Evolutionary conservation across 2,329 filamentous ascomycete genomes (phyloP), one percentile per base, ranked within the genome.

Genomic region (Colletotrichum camelliae): DNA sequence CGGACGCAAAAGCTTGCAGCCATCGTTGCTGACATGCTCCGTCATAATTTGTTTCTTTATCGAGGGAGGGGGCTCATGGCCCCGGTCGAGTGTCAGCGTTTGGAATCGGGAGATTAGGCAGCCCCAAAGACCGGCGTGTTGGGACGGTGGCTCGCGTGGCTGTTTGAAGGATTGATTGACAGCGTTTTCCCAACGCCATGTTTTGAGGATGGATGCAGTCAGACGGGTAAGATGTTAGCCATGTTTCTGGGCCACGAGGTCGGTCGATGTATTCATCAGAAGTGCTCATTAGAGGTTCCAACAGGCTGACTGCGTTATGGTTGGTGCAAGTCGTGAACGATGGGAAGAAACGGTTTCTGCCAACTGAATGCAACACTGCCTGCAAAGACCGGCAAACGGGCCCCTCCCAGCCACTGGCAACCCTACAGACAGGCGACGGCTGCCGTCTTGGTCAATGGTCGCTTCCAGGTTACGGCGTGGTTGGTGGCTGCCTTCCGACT

Each of bases 371-470:
- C 37, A 60, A 21, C 37, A 21, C 37, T 58, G 39, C 48, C 27
- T 55, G 43, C 48, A 21, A n/a, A 57, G 71, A 39, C 58, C 70
- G 71, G 70, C 74, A 74, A 74, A 74, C 27, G 60, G 58, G 65
- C 29, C 52, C 65, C 24, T 74, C 64, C 70, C 74, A 74, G 71
- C 71, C 71, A 76, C 67, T 74, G 60, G 29, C 60, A 24, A 33
- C 70, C 71, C 71, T 67, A 62, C 66, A 13, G 43, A 0, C 43
- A 21, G 43, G 43, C 43, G 43, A 52, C n/a, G 43, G 43, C 43
- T 52, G n/a, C 43, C 43, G n/a, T 57, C 27, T 27, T 70, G 15
- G 71, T 24, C 24, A 24, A 24, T 24, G 24, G 24, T 60, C 64
- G 27, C 43, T 39, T 39, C 15, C 48, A 39, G 58, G 65, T 58